A percentile compares a stretch with the other conserved stretches of the same genome.
Conservation (phyloP, 2,329 filamentous ascomycete genomes). For the Paecilomyces dactylethromorphus region DNA sequence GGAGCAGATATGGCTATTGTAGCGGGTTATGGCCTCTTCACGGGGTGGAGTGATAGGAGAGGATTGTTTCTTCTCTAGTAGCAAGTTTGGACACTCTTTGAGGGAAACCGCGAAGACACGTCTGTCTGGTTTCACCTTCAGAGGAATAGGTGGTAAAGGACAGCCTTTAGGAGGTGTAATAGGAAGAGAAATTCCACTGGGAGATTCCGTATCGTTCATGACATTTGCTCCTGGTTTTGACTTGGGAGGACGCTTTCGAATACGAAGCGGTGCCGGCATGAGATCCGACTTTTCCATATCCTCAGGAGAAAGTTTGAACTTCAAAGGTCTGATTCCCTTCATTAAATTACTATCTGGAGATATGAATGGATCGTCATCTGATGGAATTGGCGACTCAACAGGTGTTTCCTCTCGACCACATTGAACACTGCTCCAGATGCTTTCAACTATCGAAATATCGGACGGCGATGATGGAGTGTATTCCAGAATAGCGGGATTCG, state of each 20-base stretch:
- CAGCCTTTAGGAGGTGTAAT: background rate
- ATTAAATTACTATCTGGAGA: background rate
- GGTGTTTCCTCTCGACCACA: background rate
- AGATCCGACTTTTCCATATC: background rate
- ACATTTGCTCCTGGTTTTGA: background rate
- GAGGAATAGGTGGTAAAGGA: background rate
- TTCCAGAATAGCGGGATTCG: background rate
- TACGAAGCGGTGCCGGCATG: slow-evolving; percentile 6
- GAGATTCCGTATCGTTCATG: background rate
- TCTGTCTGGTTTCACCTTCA: background rate
- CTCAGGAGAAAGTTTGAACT: background rate
- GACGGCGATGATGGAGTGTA: background rate
- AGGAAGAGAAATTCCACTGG: background rate
- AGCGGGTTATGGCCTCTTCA: slow-evolving; percentile 10
- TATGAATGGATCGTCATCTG: slow-evolving; percentile 6
- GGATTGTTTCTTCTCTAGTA: background rate
- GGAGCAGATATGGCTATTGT: slow-evolving; percentile 17
- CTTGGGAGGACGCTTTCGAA: slow-evolving; percentile 3
- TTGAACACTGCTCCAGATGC: background rate
- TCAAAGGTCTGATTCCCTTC: background rate
- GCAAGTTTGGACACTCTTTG: background rate
- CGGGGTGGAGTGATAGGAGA: slow-evolving; percentile 1
- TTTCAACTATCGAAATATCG: background rate
- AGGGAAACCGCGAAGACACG: background rate
- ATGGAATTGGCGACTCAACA: background rate